Base-by-base conservation (phyloP, 495 filamentous ascomycete genomes). In the Paragyromitra xinjiangensis region DNA sequence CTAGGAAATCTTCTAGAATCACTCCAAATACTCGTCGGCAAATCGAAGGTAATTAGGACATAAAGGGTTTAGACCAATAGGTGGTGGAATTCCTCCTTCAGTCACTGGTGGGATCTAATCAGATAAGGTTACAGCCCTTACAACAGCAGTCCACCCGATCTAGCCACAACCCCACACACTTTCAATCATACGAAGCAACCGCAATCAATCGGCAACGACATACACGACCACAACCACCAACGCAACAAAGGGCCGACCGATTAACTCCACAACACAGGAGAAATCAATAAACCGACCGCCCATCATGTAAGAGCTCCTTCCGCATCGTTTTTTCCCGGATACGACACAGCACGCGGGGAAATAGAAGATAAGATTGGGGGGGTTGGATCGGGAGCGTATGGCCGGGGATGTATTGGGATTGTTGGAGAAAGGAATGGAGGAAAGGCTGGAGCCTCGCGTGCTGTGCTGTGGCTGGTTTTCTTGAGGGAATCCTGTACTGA, bases 291-390 rank as follows among this genome's bases (percentile, higher is more conserved):
- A 78, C 59, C 53, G 34, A 53, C 56, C 67, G 40, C 67, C 75
- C 77, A 78, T 65, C 75, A 79, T 79, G 77, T 79, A 79, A 79
- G 77, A 58, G 71, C 26, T 6, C 66, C 61, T 48, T 70, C 61
- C 53, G 40, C 53, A 16, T 71, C 6, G 55, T 73, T 71, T 65
- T 71, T 48, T 56, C 26, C 40, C 24, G 55, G 39, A 42, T 16
- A 12, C 7, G 67, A 44, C 22, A n/a, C n/a, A 45, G 44, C 22
- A 19, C 39, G 45, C 48, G 42, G 22, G 45, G 70, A 1, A 24
- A 26, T 45, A 40, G 34, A 19, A 44, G 45, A 39, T 29, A 2
- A 64, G 11, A 8, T 24, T 24, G 11, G 7, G 50, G 39, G 16
- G 12, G 8, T 34, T 6, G 55, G 42, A n/a, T 71, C 12, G 50